phyloP scores from a whole-genome alignment of 2,329 filamentous ascomycete species.

The Colletotrichum camelliae region DNA sequence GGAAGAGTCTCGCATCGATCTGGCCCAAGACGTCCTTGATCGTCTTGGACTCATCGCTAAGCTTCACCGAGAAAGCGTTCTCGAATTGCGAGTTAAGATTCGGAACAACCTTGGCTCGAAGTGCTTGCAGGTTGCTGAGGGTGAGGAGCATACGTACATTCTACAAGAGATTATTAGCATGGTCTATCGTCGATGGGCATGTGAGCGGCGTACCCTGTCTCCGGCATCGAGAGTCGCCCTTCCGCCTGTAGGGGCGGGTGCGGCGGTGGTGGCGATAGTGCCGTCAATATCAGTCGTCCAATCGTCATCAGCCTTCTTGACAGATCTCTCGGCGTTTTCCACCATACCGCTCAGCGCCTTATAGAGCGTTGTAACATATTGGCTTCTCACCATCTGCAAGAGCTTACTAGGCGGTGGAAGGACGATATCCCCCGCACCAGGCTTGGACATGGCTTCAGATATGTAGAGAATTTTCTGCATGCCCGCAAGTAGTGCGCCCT shows the following conservation, averaged over 20 bases:
- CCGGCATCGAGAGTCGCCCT: slow-evolving; percentile 58
- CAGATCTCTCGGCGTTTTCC: slow-evolving; percentile 85
- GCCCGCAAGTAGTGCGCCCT: slow-evolving; percentile 79
- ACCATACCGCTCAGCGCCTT: slow-evolving; percentile 95
- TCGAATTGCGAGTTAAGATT: slow-evolving; percentile 93
- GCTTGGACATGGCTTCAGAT: slow-evolving; percentile 79
- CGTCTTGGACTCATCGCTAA: slow-evolving; percentile 91
- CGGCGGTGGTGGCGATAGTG: slow-evolving; percentile 38
- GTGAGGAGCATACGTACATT: slow-evolving; percentile 94
- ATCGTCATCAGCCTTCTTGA: slow-evolving; percentile 68
- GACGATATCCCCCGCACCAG: slow-evolving; percentile 78
- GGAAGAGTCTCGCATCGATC: slow-evolving; percentile 90
- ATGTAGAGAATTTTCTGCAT: slow-evolving; percentile 98
- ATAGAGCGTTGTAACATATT: slow-evolving; percentile 94
- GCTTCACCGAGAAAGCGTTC: slow-evolving; percentile 88
- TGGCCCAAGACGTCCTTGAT: slow-evolving; percentile 90
- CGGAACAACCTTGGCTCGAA: slow-evolving; percentile 83
- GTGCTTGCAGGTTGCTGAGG: slow-evolving; percentile 85
- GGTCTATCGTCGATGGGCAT: neutral
- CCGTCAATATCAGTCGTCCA: slow-evolving; percentile 58
- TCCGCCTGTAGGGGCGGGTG: slow-evolving; percentile 42
- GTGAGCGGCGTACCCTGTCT: slow-evolving; percentile 54
- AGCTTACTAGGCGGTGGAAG: slow-evolving; percentile 85
- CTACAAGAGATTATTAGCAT: slow-evolving; percentile 50
- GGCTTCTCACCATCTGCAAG: slow-evolving; percentile 86